phyloP scores from a whole-genome alignment of 345 rosid species.

The Eucalyptus regnans region DNA sequence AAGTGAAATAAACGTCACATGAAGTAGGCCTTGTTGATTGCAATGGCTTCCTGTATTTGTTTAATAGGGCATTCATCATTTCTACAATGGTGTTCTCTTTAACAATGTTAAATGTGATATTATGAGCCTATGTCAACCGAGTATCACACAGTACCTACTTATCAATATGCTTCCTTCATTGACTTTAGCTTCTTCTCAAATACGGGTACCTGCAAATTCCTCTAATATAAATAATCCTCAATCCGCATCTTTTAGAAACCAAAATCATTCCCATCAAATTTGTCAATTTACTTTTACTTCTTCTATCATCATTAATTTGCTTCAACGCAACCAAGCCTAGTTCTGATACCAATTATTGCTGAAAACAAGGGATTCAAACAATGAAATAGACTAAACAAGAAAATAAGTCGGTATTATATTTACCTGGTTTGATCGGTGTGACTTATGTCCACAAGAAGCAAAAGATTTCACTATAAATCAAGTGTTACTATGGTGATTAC shows the following conservation, averaged over 20 bases:
- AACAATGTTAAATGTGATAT: background rate
- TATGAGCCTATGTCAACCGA: fast-evolving
- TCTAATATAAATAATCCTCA: background rate
- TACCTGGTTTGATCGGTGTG: fast-evolving
- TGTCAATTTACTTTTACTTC: background rate
- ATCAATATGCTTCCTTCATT: background rate
- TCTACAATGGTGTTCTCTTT: fast-evolving
- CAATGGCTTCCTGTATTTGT: background rate
- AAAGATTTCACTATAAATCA: background rate
- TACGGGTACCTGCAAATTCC: background rate
- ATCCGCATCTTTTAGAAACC: background rate
- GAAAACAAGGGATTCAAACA: background rate
- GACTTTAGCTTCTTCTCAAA: background rate
- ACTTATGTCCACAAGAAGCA: background rate
- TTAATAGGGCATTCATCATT: background rate
- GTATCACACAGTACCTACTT: background rate
- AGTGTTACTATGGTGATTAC: background rate
- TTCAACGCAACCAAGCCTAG: background rate
- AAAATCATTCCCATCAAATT: background rate
- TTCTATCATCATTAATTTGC: background rate
- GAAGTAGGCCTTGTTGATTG: background rate
- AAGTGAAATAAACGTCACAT: background rate
- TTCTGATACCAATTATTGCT: background rate
- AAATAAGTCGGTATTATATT: background rate
- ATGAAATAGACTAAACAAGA: background rate